phyloP scores from a whole-genome alignment of 257 asterid species.

The Solanum corneliomulleri region DNA sequence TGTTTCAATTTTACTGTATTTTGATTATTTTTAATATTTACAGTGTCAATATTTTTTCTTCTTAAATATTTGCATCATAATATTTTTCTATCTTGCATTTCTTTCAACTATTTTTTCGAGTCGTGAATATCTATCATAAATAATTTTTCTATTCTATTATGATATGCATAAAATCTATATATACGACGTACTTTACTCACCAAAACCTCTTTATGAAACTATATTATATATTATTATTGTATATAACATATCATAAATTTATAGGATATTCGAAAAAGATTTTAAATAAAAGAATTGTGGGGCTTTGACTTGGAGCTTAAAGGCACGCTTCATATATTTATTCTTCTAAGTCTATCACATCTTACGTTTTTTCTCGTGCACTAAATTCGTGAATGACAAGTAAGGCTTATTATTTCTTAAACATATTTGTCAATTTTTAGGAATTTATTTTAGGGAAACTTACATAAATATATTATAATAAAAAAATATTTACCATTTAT shows the following conservation, averaged over 20 bases:
- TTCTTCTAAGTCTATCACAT: background rate
- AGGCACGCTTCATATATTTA: background rate
- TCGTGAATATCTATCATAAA: background rate
- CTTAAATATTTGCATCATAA: background rate
- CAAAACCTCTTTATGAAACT: background rate
- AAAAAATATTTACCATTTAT: too few relatives aligned
- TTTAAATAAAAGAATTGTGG: background rate
- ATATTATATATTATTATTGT: background rate
- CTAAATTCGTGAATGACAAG: background rate
- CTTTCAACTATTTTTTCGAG: background rate
- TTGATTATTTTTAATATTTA: background rate
- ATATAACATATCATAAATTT: background rate
- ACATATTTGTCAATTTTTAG: background rate
- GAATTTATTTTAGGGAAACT: too few relatives aligned
- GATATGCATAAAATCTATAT: background rate
- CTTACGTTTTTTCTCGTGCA: background rate
- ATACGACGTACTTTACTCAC: too few relatives aligned
- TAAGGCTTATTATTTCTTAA: background rate
- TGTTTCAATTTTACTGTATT: background rate
- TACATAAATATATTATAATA: too few relatives aligned
- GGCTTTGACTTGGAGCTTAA: background rate
- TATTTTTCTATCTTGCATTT: background rate
- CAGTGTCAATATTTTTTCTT: background rate
- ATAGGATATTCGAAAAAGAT: background rate
- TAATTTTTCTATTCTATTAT: background rate